These are phyloP conservation scores for Pyrenula aspistea DNA, from an alignment of 495 filamentous ascomycete species.

Conservation along the genomic window DNA sequence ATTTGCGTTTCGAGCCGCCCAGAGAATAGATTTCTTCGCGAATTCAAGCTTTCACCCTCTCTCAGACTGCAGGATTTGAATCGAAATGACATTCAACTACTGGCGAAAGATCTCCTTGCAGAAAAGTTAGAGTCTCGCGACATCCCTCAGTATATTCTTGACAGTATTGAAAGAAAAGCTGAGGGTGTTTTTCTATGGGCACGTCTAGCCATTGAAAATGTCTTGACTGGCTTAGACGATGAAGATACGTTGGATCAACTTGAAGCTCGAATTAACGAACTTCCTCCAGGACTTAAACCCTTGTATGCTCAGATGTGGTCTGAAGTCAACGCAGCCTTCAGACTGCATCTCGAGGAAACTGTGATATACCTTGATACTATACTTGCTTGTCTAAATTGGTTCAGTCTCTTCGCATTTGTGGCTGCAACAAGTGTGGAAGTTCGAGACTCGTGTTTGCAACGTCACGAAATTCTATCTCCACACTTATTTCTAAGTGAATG, in stretches of 20 bases:
- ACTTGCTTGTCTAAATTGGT: background rate
- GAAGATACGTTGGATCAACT: background rate
- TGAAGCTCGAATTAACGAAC: background rate
- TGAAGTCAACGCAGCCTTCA: background rate
- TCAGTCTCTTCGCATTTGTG: background rate
- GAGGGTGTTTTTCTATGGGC: background rate
- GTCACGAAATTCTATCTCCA: background rate
- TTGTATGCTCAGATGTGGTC: background rate
- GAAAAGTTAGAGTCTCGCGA: background rate
- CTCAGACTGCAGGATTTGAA: background rate
- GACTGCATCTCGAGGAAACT: background rate
- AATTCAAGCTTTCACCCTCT: background rate
- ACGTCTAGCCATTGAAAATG: background rate
- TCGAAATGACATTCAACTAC: background rate
- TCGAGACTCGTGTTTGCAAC: background rate
- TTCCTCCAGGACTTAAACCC: background rate
- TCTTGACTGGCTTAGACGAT: background rate
- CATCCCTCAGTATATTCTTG: background rate
- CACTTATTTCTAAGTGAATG: background rate
- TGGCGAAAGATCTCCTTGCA: background rate
- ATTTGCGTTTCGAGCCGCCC: background rate
- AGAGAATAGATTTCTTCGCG: background rate
- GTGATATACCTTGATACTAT: background rate
- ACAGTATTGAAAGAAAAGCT: background rate
- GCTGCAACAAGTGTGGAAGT: background rate